A percentile compares a stretch with the other conserved stretches of the same genome.
These are phyloP conservation scores for Phaffia australis DNA, from an alignment of 768 basidiomycete genomes.

Conservation along the genomic window DNA sequence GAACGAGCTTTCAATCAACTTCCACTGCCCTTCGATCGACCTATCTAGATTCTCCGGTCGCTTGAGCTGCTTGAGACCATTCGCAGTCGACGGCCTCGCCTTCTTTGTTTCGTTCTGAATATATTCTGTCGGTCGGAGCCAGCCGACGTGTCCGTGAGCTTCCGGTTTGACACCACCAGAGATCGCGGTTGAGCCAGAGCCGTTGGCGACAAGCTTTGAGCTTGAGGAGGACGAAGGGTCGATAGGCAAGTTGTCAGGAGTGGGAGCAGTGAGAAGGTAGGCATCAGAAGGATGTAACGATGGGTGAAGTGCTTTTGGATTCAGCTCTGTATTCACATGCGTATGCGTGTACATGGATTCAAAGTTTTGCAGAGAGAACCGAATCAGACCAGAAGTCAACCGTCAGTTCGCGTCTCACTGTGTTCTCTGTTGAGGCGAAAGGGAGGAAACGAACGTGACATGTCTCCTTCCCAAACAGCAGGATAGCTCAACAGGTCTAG, in stretches of 20 bases:
- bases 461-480: constrained; percentile 67
- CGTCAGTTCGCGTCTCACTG: not conserved
- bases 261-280: constrained; percentile 22
- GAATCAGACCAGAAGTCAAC: not conserved
- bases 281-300: constrained; percentile 52
- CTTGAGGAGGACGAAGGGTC: constrained; percentile 38
- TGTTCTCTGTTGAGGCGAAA: not conserved
- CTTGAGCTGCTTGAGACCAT: not conserved
- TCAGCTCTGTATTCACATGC: constrained; percentile 18
- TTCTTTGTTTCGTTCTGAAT: constrained; percentile 37
- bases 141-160: constrained; percentile 51
- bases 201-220: constrained; percentile 40
- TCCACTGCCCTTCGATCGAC: constrained; percentile 61
- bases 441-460: not conserved
- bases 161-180: constrained; percentile 36
- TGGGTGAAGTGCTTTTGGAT: constrained; percentile 6
- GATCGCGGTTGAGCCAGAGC: constrained; percentile 31
- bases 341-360: too few relatives aligned
- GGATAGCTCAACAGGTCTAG: constrained; percentile 75
- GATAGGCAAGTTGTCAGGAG: constrained; percentile 39
- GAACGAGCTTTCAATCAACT: constrained; percentile 70
- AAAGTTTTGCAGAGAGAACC: too few relatives aligned
- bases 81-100: not conserved
- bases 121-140: constrained; percentile 89
- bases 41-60: constrained; percentile 49